These are phyloP conservation scores for Ophiocordyceps camponoti-saundersi DNA, from an alignment of 2,329 filamentous ascomycete genomes.

Conservation along the genomic window DNA sequence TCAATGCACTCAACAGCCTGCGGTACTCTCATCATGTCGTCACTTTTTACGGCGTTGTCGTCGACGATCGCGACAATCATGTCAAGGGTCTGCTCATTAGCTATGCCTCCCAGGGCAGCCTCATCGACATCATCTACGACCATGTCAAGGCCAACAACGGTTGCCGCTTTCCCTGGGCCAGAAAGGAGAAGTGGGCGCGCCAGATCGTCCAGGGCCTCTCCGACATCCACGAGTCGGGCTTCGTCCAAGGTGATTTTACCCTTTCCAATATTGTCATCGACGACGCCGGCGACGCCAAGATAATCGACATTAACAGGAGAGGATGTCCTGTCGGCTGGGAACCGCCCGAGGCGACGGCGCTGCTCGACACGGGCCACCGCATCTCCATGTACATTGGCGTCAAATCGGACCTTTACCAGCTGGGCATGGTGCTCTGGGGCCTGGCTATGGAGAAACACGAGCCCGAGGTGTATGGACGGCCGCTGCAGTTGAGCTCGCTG, in stretches of 20 bases:
- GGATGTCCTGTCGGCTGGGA: conserved; percentile 99
- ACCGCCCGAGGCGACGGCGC: conserved; percentile 70
- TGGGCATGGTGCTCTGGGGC: conserved; percentile 95
- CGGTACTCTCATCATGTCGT: conserved; percentile 62
- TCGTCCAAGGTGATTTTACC: conserved; percentile 95
- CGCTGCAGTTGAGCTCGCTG: conserved; percentile 42
- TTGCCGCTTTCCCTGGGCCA: conserved; percentile 46
- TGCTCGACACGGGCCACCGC: conserved; percentile 76
- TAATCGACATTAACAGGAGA: conserved; percentile 94
- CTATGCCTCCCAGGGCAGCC: conserved; percentile 69
- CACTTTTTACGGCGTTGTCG: conserved; percentile 69
- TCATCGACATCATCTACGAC: conserved; percentile 86
- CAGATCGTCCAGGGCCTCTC: conserved; percentile 82
- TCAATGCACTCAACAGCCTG: conserved; percentile 78
- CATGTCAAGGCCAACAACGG: conserved; percentile 35
- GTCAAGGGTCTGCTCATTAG: conserved; percentile 85
- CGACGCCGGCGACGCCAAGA: conserved; percentile 67
- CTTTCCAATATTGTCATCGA: conserved; percentile 95
- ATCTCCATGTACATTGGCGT: conserved; percentile 97
- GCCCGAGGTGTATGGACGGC: conserved; percentile 62
- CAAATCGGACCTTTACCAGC: conserved; percentile 89
- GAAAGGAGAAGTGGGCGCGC: conserved; percentile 71
- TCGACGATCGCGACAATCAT: conserved; percentile 67
- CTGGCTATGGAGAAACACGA: conserved; percentile 78
- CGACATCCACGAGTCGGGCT: conserved; percentile 89